Evolutionary conservation across 139 green algal genomes (phyloP), one percentile per base, ranked within the genome.

Genomic region (Chlorella vulgaris): DNA sequence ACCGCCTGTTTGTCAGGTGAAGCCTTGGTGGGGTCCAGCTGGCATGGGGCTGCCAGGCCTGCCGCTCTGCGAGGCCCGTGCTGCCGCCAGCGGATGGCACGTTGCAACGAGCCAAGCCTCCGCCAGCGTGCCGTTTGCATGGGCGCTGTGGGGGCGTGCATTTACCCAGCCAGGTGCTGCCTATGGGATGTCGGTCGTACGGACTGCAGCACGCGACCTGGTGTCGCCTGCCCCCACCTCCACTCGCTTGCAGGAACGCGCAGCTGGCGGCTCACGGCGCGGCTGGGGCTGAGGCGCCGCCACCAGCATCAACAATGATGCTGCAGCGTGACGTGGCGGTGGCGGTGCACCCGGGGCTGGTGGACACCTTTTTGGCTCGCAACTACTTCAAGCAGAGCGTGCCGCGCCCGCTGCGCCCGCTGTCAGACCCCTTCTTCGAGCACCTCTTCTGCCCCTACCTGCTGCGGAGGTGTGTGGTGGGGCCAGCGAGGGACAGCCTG

Each of bases 271-370:
- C 29, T 7, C 7, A 24, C 22, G 36, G 65, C 36, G 36, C 28
- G 26, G 36, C 36, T 24, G 36, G 81, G 92, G 4, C 74, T 81
- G 29, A 15, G 24, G 61, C 0, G 43, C 24, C n/a, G 31, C 10
- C 42, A 29, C 18, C 65, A 24, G 29, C 43, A 29, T 19, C 69
- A 43, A 15, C 47, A 58, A 15, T 58, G 47, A 35, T 31, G 36
- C 66, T 8, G 66, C 13, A 28, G 73, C 73, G 73, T 15, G 73
- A 79, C 36, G 53, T 18, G 13, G 39, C 73, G 0, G 73, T 79
- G 51, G 73, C 73, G 3, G 88, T 92, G 7, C 90, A 95, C 82
- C 91, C 91, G 4, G 91, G 91, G 21, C 65, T 95, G 22, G 83
- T 95, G 15, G 33, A 91, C 68, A 95, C 91, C 0, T 36, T 66